phyloP scores from a whole-genome alignment of 768 basidiomycete genomes.

The Austroboletus festivus region DNA sequence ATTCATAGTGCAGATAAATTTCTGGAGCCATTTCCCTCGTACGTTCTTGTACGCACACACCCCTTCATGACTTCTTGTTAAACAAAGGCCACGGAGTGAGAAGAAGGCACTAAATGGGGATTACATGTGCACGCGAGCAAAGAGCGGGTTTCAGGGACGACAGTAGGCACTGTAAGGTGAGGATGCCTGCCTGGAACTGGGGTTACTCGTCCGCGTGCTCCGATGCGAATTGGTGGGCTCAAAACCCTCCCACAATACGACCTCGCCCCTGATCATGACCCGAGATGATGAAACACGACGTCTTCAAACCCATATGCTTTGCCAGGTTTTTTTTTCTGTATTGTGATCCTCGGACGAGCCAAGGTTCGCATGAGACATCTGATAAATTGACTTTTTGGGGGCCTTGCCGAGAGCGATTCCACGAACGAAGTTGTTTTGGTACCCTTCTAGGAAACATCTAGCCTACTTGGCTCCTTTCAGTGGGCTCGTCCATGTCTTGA shows the following conservation, averaged over 20 bases:
- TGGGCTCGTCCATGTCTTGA: neutral
- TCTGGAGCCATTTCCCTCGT: conserved; percentile 45
- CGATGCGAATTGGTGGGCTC: conserved; percentile 7
- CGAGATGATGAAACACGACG: neutral
- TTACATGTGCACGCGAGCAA: conserved; percentile 10
- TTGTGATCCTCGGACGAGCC: conserved; percentile 3
- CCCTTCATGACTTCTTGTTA: conserved; percentile 68
- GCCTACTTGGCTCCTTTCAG: neutral
- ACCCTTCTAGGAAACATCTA: neutral
- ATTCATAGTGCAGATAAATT: conserved; percentile 11
- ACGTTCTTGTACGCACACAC: conserved; percentile 48
- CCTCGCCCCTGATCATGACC: neutral
- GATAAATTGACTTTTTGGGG: neutral
- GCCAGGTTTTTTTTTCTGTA: neutral
- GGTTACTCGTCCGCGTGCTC: no score
- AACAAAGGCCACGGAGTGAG: conserved; percentile 10
- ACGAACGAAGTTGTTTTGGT: neutral
- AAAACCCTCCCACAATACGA: neutral
- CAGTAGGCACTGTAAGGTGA: conserved; percentile 34
- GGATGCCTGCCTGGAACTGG: conserved; percentile 5
- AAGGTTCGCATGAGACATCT: neutral
- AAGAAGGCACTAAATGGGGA: conserved; percentile 20
- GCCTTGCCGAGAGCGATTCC: no score
- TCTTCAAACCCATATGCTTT: neutral
- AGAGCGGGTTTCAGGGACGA: conserved; percentile 48